Evolutionary conservation across 345 rosid species (phyloP).

Genomic region (Pistacia integerrima): DNA sequence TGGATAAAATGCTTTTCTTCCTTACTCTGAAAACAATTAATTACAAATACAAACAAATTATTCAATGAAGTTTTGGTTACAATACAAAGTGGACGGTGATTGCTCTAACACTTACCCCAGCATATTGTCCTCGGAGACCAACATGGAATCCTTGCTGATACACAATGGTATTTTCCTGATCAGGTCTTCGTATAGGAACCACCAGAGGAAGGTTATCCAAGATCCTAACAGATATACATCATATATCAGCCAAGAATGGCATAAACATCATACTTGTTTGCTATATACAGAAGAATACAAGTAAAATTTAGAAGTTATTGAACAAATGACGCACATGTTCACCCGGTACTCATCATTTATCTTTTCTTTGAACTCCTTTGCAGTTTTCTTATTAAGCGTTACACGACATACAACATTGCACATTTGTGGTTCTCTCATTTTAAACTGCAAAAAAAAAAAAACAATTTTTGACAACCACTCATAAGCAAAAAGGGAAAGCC

Average conservation of each 20-base stretch:
- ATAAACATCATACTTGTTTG: not conserved
- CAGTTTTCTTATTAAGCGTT: slow-evolving; percentile 52
- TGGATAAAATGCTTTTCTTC: slow-evolving; percentile 83
- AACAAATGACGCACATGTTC: slow-evolving; percentile 56
- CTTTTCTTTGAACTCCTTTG: slow-evolving; percentile 77
- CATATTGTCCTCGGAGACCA: slow-evolving; percentile 66
- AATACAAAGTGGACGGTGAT: slow-evolving; percentile 7
- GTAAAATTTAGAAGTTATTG: not conserved
- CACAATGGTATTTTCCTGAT: slow-evolving; percentile 45
- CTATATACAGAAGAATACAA: not conserved
- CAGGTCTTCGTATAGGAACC: slow-evolving; percentile 52
- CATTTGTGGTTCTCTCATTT: slow-evolving; percentile 79
- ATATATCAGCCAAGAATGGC: not conserved
- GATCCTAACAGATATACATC: slow-evolving; percentile 44
- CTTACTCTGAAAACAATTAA: slow-evolving; percentile 54
- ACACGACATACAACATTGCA: slow-evolving; percentile 60
- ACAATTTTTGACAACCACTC: slow-evolving; percentile 18
- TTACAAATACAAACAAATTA: not conserved
- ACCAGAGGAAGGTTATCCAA: slow-evolving; percentile 83
- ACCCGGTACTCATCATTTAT: slow-evolving; percentile 84
- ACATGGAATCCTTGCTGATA: slow-evolving; percentile 69
- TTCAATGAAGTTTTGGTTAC: not conserved
- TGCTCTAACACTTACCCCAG: slow-evolving; percentile 49
- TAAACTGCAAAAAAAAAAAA: slow-evolving; percentile 53
- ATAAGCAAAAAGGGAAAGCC: not conserved